phyloP scores from a whole-genome alignment of 2,329 filamentous ascomycete species.

The Thelonectria blattea region DNA sequence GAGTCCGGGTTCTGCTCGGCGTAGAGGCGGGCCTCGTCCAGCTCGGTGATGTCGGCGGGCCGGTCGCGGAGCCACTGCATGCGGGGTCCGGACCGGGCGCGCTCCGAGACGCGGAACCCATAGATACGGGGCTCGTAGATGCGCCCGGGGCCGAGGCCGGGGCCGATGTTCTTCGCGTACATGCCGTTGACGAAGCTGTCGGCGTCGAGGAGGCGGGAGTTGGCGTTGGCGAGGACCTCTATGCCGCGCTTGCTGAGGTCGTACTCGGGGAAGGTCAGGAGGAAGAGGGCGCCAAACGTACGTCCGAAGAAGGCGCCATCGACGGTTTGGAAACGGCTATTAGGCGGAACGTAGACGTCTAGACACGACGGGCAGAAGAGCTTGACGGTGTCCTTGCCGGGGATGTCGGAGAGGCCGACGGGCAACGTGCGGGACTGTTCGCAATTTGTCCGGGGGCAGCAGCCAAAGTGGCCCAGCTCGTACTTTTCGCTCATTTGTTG shows the following conservation, averaged over 20 bases:
- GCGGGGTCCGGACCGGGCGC: constrained; percentile 85
- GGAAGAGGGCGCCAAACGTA: constrained; percentile 95
- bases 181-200: constrained; percentile 80
- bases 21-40: constrained; percentile 76
- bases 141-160: constrained; percentile 79
- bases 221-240: constrained; percentile 56
- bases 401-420: constrained; percentile 91
- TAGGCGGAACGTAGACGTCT: constrained; percentile 96
- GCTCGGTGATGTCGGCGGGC: constrained; percentile 77
- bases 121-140: constrained; percentile 97
- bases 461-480: constrained; percentile 93
- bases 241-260: constrained; percentile 78
- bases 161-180: constrained; percentile 83
- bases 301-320: constrained; percentile 98
- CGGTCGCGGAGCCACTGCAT: constrained; percentile 97
- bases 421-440: constrained; percentile 88
- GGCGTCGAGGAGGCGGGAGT: constrained; percentile 46
- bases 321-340: constrained; percentile 95
- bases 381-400: constrained; percentile 97
- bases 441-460: constrained; percentile 94
- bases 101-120: constrained; percentile 91
- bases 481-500: constrained; percentile 99
- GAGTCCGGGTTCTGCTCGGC: constrained; percentile 60
- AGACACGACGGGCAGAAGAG: constrained; percentile 96
- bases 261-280: constrained; percentile 97